These are phyloP conservation scores for Backusella westeae DNA, from an alignment of 192 early-diverging fungal species.

Conservation along the genomic window DNA sequence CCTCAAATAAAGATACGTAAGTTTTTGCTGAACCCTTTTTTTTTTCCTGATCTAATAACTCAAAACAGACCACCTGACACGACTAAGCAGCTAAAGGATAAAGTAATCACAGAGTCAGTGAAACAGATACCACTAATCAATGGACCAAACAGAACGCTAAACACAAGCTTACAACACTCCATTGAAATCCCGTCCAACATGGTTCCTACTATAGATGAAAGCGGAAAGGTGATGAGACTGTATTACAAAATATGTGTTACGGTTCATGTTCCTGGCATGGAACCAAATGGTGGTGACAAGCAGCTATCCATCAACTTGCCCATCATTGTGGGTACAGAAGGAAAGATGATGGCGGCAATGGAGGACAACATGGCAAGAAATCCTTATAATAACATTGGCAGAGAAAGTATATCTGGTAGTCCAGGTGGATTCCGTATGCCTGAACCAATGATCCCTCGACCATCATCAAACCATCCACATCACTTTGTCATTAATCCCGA, in stretches of 20 bases:
- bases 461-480: background rate
- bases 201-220: background rate
- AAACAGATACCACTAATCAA: background rate
- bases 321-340: background rate
- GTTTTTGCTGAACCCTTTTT: background rate
- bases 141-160: background rate
- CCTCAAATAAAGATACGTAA: constrained; percentile 3
- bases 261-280: background rate
- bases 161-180: background rate
- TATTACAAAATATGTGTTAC: constrained; percentile 12
- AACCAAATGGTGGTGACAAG: background rate
- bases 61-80: background rate
- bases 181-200: background rate
- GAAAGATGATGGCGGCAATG: background rate
- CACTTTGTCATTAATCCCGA: background rate
- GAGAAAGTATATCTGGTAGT: background rate
- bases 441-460: background rate
- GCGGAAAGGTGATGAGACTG: background rate
- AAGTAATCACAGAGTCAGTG: background rate
- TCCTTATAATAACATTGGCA: background rate
- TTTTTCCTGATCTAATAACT: background rate
- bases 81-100: constrained; percentile 7
- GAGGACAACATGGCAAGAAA: background rate
- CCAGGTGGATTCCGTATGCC: constrained; percentile 13
- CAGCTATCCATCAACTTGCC: background rate